Base-by-base conservation (phyloP, 495 filamentous ascomycete species). In the Aspergillus steynii region DNA sequence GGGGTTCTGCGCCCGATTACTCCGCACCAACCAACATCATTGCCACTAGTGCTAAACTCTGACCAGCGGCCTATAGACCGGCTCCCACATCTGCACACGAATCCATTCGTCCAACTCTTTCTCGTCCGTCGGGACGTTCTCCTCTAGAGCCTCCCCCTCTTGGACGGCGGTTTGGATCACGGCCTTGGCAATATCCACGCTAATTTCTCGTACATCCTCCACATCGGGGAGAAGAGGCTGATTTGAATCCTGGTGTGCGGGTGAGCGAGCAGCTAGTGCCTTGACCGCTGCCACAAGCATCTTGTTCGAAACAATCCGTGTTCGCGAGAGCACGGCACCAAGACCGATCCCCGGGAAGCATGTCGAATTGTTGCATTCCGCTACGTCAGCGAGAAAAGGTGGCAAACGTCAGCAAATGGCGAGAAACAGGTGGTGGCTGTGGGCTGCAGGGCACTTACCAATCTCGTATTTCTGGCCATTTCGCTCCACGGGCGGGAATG, bases 311-410 rank as follows among this genome's bases (percentile, higher is more conserved):
- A 96, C 66, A 2, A 83, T 77, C 2, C 71, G 79, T 2, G 86
- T 78, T 15, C 87, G 84, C 12, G 78, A 86, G 9, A 96, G 82
- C 20, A 97, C 85, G 9, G 82, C 83, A 14, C 91, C 92, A 2
- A 96, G 85, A 0, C 92, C 92, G 59, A 97, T 93, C 0, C 90
- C 92, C 0, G 91, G 91, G 76, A 95, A 96, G 28, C 86, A 86
- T n/a, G 88, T 90, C 4, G 88, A 90, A 74, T 96, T 96, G 75
- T 96, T 96, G 79, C 92, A 96, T 70, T 96, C 93, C 28, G 90
- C 91, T 83, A 47, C 7, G 27, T 10, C 2, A 42, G 9, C 15
- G 20, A 20, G 20, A 20, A 49, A 47, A 25, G 9, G 53, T 10
- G 10, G 27, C 25, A 48, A 46, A 52, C 31, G 25, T 59, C 45